These are phyloP conservation scores for Nemania sp. DNA, from an alignment of 2,329 filamentous ascomycete genomes.

Conservation along the genomic window DNA sequence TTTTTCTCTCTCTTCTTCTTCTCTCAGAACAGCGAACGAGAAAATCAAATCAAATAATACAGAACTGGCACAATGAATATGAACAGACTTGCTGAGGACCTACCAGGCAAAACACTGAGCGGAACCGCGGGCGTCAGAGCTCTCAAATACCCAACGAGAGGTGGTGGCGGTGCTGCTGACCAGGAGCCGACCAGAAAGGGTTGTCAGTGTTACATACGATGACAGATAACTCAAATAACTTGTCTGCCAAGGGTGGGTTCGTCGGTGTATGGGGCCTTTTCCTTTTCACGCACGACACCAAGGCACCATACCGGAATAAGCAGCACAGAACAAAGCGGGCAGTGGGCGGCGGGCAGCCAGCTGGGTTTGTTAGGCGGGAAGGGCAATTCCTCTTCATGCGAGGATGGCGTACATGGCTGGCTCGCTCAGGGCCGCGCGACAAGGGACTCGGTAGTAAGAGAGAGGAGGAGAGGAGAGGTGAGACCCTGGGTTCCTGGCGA, in stretches of 20 bases:
- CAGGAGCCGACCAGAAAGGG: slow-evolving; percentile 31
- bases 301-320: slow-evolving; percentile 34
- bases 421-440: slow-evolving; percentile 11
- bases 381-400: slow-evolving; percentile 35
- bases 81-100: slow-evolving; percentile 29
- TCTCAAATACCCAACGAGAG: slow-evolving; percentile 39
- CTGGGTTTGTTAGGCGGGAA: slow-evolving; percentile 10
- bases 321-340: slow-evolving; percentile 30
- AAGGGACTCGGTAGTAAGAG: slow-evolving; percentile 24
- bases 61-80: slow-evolving; percentile 26
- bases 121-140: slow-evolving; percentile 33
- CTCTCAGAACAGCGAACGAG: background rate
- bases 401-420: slow-evolving; percentile 35
- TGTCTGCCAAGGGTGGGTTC: slow-evolving; percentile 34
- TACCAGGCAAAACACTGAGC: slow-evolving; percentile 26
- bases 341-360: background rate
- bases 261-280: slow-evolving; percentile 30
- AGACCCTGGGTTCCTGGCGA: slow-evolving; percentile 27
- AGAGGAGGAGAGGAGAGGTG: slow-evolving; percentile 3
- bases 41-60: slow-evolving; percentile 9
- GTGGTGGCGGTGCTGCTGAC: slow-evolving; percentile 42
- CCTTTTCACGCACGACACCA: slow-evolving; percentile 22
- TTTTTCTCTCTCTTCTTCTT: slow-evolving; percentile 4
- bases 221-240: slow-evolving; percentile 44
- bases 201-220: slow-evolving; percentile 40